phyloP scores from a whole-genome alignment of 2,329 filamentous ascomycete genomes.

The Diaporthe sp. region DNA sequence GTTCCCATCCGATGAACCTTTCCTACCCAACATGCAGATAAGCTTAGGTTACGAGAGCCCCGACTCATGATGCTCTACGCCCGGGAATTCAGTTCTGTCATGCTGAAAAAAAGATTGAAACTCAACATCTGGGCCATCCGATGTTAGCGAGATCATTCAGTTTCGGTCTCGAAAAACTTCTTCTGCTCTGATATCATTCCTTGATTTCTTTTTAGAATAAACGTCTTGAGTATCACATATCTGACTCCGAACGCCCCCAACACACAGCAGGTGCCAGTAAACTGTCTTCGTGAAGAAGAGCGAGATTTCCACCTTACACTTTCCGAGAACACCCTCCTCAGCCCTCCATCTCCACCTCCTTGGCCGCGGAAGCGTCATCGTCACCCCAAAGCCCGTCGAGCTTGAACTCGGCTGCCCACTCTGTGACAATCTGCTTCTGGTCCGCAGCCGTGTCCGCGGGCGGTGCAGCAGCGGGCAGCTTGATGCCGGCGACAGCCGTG shows the following conservation, averaged over 20 bases:
- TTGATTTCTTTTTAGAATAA: background rate
- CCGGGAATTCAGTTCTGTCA: background rate
- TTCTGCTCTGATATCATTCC: background rate
- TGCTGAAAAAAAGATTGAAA: background rate
- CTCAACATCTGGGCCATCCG: background rate
- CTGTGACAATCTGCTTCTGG: slow-evolving; percentile 88
- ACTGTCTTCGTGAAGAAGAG: background rate
- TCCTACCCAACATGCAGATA: no score
- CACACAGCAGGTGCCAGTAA: background rate
- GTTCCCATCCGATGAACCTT: background rate
- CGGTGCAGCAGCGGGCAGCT: slow-evolving; percentile 47
- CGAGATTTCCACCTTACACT: no score
- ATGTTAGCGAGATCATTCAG: background rate
- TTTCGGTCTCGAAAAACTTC: no score
- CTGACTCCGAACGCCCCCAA: slow-evolving; percentile 21
- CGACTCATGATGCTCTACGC: background rate
- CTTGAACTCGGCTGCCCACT: slow-evolving; percentile 96
- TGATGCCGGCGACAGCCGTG: slow-evolving; percentile 30
- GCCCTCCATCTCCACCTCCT: slow-evolving; percentile 63
- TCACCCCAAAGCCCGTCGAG: slow-evolving; percentile 92
- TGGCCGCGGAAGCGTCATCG: slow-evolving; percentile 48
- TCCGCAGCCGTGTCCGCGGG: slow-evolving; percentile 64
- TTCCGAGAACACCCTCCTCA: slow-evolving; percentile 41
- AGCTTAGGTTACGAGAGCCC: background rate
- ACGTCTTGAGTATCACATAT: slow-evolving; percentile 21